Percentiles rank a stretch among this genome's conserved stretches.
phyloP scores from a whole-genome alignment of 1,284 basidiomycete species.

The Naganishia albida region DNA sequence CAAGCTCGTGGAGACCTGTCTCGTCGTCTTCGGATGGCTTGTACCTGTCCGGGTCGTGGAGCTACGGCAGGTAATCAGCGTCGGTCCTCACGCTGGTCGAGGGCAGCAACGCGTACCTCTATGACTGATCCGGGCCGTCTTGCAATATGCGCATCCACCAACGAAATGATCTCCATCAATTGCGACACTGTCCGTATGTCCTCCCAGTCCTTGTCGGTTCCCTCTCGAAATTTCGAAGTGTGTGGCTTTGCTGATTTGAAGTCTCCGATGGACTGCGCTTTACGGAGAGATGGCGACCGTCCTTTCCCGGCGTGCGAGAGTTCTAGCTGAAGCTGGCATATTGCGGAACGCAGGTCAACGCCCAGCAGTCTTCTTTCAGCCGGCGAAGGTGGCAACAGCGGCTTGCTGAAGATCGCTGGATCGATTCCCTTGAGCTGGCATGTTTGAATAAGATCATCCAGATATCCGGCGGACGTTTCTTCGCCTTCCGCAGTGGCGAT shows the following conservation, averaged over 20 bases:
- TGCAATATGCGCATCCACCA: conserved; percentile 8
- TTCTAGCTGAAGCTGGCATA: conserved; percentile 31
- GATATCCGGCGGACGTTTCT: not conserved
- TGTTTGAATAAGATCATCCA: not conserved
- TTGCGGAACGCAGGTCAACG: conserved; percentile 28
- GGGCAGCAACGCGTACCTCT: not conserved
- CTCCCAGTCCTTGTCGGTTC: conserved; percentile 21
- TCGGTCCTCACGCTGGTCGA: too few relatives aligned
- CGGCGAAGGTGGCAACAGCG: not conserved
- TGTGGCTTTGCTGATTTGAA: not conserved
- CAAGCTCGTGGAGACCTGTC: conserved; percentile 59
- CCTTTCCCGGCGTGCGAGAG: not conserved
- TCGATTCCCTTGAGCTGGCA: conserved; percentile 13
- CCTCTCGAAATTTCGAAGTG: not conserved
- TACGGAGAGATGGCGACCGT: not conserved
- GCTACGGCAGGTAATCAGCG: conserved; percentile 42
- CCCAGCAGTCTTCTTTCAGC: conserved; percentile 2
- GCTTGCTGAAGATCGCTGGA: conserved; percentile 6
- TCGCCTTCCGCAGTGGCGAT: conserved; percentile 20
- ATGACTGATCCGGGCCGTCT: conserved; percentile 4
- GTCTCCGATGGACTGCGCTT: not conserved
- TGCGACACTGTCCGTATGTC: conserved; percentile 32
- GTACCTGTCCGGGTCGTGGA: conserved; percentile 51
- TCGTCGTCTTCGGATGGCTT: conserved; percentile 61
- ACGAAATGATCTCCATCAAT: not conserved